These are phyloP conservation scores for Aspergillus heteromorphus DNA, from an alignment of 495 filamentous ascomycete genomes.

Conservation along the genomic window DNA sequence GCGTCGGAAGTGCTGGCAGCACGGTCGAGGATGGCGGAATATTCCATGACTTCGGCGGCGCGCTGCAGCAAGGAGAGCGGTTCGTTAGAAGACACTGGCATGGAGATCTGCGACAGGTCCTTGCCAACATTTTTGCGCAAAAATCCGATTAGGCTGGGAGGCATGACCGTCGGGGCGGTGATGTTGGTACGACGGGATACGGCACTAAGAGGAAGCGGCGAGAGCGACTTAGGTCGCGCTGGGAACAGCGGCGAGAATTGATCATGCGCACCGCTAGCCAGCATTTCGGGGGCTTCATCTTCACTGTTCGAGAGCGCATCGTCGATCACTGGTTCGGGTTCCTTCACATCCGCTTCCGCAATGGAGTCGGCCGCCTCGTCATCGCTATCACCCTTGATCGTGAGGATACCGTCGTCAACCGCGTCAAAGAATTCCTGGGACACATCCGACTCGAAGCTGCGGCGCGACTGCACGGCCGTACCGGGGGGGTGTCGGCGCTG, in stretches of 20 bases:
- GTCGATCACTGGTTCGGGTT: conserved; percentile 29
- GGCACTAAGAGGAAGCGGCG: conserved; percentile 67
- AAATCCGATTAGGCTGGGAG: conserved; percentile 88
- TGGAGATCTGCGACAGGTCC: conserved; percentile 89
- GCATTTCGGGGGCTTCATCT: conserved; percentile 44
- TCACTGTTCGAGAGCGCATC: conserved; percentile 48
- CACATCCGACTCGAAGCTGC: conserved; percentile 75
- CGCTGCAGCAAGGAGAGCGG: conserved; percentile 84
- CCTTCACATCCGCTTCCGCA: conserved; percentile 10
- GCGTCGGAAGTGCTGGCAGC: conserved; percentile 54
- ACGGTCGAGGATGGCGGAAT: conserved; percentile 74
- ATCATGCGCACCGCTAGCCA: conserved; percentile 32
- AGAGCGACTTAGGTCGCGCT: conserved; percentile 62
- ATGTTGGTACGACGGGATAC: conserved; percentile 68
- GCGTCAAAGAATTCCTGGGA: conserved; percentile 95
- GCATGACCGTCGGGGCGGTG: conserved; percentile 62
- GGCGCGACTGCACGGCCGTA: conserved; percentile 52
- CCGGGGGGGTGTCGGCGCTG: conserved; percentile 58
- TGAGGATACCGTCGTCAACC: conserved; percentile 65
- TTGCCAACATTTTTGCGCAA: conserved; percentile 97
- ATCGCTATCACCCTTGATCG: conserved; percentile 59
- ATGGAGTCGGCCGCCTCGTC: conserved; percentile 37
- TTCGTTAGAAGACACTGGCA: conserved; percentile 96
- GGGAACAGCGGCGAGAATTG: conserved; percentile 60
- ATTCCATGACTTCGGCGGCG: conserved; percentile 83